Conservation (phyloP, 345 rosid species). For the Excoecaria cochinchinensis region DNA sequence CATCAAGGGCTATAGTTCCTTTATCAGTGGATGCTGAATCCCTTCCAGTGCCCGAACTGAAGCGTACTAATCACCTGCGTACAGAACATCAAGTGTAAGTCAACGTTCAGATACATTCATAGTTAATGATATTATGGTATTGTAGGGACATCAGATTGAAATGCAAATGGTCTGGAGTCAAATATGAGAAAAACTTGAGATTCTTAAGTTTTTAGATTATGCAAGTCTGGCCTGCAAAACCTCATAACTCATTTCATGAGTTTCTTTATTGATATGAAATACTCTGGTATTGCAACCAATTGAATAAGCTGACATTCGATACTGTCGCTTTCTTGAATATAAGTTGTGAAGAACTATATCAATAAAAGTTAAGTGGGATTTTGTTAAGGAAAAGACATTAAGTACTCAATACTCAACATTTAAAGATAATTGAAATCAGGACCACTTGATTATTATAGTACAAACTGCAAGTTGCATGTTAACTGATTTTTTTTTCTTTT, state of each 20-base stretch:
- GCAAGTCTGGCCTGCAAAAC: too few relatives aligned
- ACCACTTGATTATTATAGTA: not conserved
- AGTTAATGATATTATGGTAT: not conserved
- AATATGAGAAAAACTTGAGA: not conserved
- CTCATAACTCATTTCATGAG: too few relatives aligned
- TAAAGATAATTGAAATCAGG: not conserved
- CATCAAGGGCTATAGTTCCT: slow-evolving; percentile 41
- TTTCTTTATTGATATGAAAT: too few relatives aligned
- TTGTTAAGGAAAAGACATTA: too few relatives aligned
- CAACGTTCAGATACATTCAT: not conserved
- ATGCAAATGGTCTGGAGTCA: not conserved
- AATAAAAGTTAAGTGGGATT: too few relatives aligned
- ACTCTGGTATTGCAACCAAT: too few relatives aligned
- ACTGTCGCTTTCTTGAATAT: too few relatives aligned
- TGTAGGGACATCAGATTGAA: not conserved
- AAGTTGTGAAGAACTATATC: too few relatives aligned
- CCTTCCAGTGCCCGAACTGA: slow-evolving; percentile 35
- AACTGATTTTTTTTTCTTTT: not conserved
- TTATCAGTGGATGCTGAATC: slow-evolving; percentile 35
- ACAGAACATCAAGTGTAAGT: slow-evolving; percentile 25
- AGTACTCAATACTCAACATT: too few relatives aligned
- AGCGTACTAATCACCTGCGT: slow-evolving; percentile 26
- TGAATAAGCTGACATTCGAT: too few relatives aligned
- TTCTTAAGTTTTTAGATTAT: not conserved
- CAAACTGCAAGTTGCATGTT: not conserved